Percentiles rank a stretch among this genome's conserved stretches.
phyloP scores from a whole-genome alignment of 257 asterid genomes.

The Nicotiana tabacum region DNA sequence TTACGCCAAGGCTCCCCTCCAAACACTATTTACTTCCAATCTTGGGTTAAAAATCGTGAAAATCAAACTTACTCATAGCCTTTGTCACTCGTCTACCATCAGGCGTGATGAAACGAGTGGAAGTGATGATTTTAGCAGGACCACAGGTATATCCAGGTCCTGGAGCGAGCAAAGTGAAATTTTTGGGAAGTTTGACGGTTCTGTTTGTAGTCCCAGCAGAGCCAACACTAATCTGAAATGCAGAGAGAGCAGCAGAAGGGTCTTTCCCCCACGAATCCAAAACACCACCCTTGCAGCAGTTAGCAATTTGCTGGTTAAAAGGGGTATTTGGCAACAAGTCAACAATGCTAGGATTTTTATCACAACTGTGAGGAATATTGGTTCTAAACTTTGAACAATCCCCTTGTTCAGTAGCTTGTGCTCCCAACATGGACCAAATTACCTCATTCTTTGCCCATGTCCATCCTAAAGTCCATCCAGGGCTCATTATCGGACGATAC shows the following conservation, averaged over 20 bases:
- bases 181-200: slow-evolving; percentile 23
- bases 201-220: slow-evolving; percentile 11
- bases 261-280: slow-evolving; percentile 16
- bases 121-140: slow-evolving; percentile 9
- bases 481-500: slow-evolving; percentile 17
- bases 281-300: slow-evolving; percentile 29
- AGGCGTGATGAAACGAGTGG: slow-evolving; percentile 9
- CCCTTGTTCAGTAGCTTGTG: slow-evolving; percentile 22
- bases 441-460: slow-evolving; percentile 26
- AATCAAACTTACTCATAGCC: slow-evolving; percentile 18
- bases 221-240: slow-evolving; percentile 24
- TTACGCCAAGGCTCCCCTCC: no score
- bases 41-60: not conserved
- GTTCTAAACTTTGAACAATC: slow-evolving; percentile 23
- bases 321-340: slow-evolving; percentile 24
- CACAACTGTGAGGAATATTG: slow-evolving; percentile 23
- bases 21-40: not conserved
- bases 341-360: slow-evolving; percentile 15
- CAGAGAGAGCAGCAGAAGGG: slow-evolving; percentile 6
- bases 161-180: slow-evolving; percentile 22
- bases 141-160: slow-evolving; percentile 28
- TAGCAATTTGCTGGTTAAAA: slow-evolving; percentile 24
- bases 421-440: slow-evolving; percentile 23
- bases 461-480: slow-evolving; percentile 35
- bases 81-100: slow-evolving; percentile 18